Evolutionary conservation across 2,329 filamentous ascomycete genomes (phyloP).

Genomic region (Aspergillus aculeatus): DNA sequence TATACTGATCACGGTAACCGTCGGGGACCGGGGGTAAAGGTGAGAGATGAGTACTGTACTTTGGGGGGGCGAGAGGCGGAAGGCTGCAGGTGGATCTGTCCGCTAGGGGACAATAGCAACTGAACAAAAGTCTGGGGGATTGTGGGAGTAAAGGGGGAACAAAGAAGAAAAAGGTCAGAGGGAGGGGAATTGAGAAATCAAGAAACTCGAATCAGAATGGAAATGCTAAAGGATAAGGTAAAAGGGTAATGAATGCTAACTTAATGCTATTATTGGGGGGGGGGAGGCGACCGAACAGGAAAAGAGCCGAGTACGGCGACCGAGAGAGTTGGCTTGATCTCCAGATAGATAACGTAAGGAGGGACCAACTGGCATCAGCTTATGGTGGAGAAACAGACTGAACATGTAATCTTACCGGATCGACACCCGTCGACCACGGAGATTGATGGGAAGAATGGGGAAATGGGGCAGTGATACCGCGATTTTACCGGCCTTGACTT

Average conservation of each 20-base stretch:
- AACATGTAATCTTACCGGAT: slow-evolving; percentile 8
- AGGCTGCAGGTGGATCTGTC: not conserved
- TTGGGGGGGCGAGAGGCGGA: not conserved
- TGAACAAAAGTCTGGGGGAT: slow-evolving; percentile 3
- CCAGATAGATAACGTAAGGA: slow-evolving; percentile 24
- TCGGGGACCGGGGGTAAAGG: slow-evolving; percentile 4
- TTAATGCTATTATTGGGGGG: not conserved
- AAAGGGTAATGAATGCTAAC: slow-evolving; percentile 4
- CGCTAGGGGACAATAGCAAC: not conserved
- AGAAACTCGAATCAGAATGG: not conserved
- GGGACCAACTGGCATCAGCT: slow-evolving; percentile 15
- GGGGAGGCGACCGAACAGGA: not conserved
- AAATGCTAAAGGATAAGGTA: not conserved
- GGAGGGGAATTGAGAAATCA: slow-evolving; percentile 5
- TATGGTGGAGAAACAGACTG: slow-evolving; percentile 1
- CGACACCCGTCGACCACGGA: not conserved
- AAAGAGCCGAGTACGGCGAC: slow-evolving; percentile 21
- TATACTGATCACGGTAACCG: slow-evolving; percentile 7
- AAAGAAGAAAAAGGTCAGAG: not conserved
- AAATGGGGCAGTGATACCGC: not conserved
- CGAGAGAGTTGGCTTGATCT: slow-evolving; percentile 17
- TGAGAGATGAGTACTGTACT: not conserved
- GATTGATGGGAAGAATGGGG: not conserved
- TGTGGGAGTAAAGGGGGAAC: not conserved
- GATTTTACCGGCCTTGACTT: not conserved